Percentiles rank a stretch among this genome's conserved stretches.
These are phyloP conservation scores for Theileria orientalis DNA, from an alignment of 169 alveolate species.

Conservation along the genomic window DNA sequence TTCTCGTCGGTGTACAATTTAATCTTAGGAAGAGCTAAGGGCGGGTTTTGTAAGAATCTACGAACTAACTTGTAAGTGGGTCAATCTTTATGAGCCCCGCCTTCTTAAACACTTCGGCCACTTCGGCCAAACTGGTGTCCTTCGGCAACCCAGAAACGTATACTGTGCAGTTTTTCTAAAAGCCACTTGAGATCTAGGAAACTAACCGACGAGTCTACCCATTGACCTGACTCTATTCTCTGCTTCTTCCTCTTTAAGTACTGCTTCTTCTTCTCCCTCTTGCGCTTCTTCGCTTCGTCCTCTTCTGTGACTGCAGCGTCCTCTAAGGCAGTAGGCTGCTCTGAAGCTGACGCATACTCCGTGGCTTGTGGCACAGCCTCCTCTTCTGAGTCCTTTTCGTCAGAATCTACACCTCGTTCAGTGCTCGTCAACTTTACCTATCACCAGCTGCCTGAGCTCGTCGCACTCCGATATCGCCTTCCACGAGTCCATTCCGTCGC, in stretches of 20 bases:
- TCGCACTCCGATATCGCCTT: conserved; percentile 23
- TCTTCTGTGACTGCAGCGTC: conserved; percentile 43
- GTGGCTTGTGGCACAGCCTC: conserved; percentile 3
- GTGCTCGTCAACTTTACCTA: not conserved
- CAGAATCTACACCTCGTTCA: not conserved
- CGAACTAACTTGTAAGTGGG: conserved; percentile 72
- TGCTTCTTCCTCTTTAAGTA: conserved; percentile 50
- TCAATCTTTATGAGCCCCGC: conserved; percentile 85
- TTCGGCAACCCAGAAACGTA: conserved; percentile 78
- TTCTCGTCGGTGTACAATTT: conserved; percentile 74
- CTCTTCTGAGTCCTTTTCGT: not conserved
- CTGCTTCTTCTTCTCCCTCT: conserved; percentile 90
- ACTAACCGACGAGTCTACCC: conserved; percentile 32
- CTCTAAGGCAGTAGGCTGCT: not conserved
- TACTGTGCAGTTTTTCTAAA: conserved; percentile 72
- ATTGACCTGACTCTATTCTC: conserved; percentile 58
- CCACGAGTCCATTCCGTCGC: conserved; percentile 62
- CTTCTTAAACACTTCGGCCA: conserved; percentile 71
- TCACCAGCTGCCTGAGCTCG: conserved; percentile 23
- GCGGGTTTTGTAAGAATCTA: not conserved
- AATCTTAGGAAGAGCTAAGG: conserved; percentile 76
- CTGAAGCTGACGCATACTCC: too few relatives aligned
- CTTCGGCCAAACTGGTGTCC: conserved; percentile 72
- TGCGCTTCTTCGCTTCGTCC: conserved; percentile 94
- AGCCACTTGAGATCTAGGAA: conserved; percentile 71